Evolutionary conservation across 805 yeast genomes (phyloP), one percentile per base, ranked within the genome.

Genomic region (Hanseniaspora hatyaiensis): DNA sequence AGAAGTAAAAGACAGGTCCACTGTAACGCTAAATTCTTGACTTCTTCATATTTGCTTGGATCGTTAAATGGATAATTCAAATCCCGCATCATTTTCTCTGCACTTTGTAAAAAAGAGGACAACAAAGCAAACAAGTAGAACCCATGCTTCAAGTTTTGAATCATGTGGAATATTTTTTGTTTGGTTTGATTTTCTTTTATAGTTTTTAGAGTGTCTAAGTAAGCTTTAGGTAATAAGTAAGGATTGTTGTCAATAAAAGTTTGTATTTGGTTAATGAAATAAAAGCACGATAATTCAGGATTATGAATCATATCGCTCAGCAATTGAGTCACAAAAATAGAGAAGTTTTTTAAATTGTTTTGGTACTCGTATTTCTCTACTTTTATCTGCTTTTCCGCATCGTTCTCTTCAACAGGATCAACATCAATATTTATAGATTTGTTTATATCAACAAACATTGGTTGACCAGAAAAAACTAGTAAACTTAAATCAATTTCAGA

Each of bases 11-110:
- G 16, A 29, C 42, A 39, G 3, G 42, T 28, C 42, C 42, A 39
- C 28, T 39, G 42, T 8, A 39, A n/a, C 18, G 42, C 23, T 8
- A 39, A 9, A 11, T 26, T 29, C 12, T 29, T 26, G 18, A 20
- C 28, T 26, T 29, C 8, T 39, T 28, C 33, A 29, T 28, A 39
- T 19, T 39, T 16, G 15, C 12, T 9, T 9, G 33, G 33, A 9
- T 39, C 33, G 12, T 39, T 39, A n/a, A 24, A 28, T 8, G 42
- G 34, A 19, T 39, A 39, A 29, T 39, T 39, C 24, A 28, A 29
- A 19, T 39, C 42, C 4, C 23, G 16, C 34, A 39, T 26, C 16
- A 39, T 13, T 28, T 31, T 26, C 19, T 39, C 42, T 12, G 28
- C 8, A 28, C 28, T 28, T 28, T 39, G 42, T 28, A 9, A 39